Percentiles rank a stretch among this genome's conserved stretches.
phyloP scores from a whole-genome alignment of 495 filamentous ascomycete genomes.

The Penicillium atrosanguineum region DNA sequence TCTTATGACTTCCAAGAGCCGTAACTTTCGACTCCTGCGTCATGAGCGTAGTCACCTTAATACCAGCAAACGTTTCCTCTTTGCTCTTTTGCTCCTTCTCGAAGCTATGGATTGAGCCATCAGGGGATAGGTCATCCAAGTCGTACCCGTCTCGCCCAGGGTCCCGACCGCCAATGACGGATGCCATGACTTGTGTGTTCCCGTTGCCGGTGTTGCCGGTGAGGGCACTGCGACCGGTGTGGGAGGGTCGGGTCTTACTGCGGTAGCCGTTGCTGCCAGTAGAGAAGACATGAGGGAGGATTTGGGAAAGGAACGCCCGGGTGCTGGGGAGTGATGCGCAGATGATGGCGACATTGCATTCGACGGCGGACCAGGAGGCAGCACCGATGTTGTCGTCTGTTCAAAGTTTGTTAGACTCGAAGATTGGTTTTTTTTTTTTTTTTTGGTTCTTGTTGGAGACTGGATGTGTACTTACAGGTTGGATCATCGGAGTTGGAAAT shows the following conservation, averaged over 20 bases:
- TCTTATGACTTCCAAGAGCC: slow-evolving; percentile 14
- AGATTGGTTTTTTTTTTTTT: too few species aligned
- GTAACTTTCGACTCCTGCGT: slow-evolving; percentile 24
- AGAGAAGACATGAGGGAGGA: slow-evolving; percentile 36
- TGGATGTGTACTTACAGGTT: slow-evolving; percentile 34
- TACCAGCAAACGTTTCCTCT: slow-evolving; percentile 11
- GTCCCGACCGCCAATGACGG: slow-evolving; percentile 19
- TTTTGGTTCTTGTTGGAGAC: neutral
- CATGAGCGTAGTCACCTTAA: slow-evolving; percentile 35
- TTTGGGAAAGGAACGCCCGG: slow-evolving; percentile 45
- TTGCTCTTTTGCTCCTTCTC: slow-evolving; percentile 1
- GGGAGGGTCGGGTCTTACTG: slow-evolving; percentile 20
- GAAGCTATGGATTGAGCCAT: slow-evolving; percentile 3
- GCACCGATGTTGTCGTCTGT: slow-evolving; percentile 51
- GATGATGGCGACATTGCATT: slow-evolving; percentile 57
- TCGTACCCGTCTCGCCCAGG: slow-evolving; percentile 15
- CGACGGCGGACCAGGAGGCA: slow-evolving; percentile 56
- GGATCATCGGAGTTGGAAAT: slow-evolving; percentile 44
- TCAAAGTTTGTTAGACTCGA: neutral
- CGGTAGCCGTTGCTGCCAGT: slow-evolving; percentile 29
- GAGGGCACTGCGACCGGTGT: slow-evolving; percentile 15
- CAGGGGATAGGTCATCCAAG: slow-evolving; percentile 16
- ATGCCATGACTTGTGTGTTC: slow-evolving; percentile 24
- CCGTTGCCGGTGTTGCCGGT: slow-evolving; percentile 17
- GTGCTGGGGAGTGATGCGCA: slow-evolving; percentile 57